Base-by-base conservation (phyloP, 2,329 filamentous ascomycete genomes). In the Colletotrichum higginsianum region DNA sequence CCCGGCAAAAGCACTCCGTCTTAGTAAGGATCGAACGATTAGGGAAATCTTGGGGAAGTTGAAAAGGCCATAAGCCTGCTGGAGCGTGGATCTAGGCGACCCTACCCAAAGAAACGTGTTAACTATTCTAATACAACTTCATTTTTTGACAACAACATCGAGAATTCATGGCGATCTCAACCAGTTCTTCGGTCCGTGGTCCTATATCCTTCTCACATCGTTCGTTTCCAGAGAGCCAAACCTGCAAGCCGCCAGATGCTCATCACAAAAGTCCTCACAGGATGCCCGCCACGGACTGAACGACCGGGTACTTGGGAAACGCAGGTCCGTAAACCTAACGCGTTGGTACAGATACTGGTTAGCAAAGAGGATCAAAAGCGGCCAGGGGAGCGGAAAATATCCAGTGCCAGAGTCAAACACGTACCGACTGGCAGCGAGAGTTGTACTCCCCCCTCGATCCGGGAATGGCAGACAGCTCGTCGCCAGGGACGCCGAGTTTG, bases 401-500 rank as follows among this genome's bases (percentile, higher is more conserved):
- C 18, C 4, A 23, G n/a, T 16, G 6, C 1, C 4, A 44, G 0
- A 11, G 3, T 16, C 16, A 2, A 21, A 23, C 21, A 67, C 68
- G 55, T 67, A 75, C 75, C 26, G 72, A 66, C 67, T 82, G 78
- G 67, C 81, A 83, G 16, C 75, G 76, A 23, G 58, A 72, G 60
- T 82, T 82, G 65, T 76, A 81, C 30, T 82, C 81, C 6, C 71
- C 75, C 1, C 79, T 80, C 1, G 73, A 73, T 1, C 75, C 78
- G 53, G 75, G 47, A 66, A 81, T 75, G 21, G 78, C 67, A 16
- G 77, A 76, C 47, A 79, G 71, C 73, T 81, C 80, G 21, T 81
- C 78, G 1, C 76, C 81, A n/a, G 80, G 77, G 2, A 82, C 77
- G 21, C 81, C 81, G 18, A 83, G 65, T 67, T 79, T 78, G 13